Conservation (phyloP, 306 rosid species). For the apple (Malus domestica) region DNA sequence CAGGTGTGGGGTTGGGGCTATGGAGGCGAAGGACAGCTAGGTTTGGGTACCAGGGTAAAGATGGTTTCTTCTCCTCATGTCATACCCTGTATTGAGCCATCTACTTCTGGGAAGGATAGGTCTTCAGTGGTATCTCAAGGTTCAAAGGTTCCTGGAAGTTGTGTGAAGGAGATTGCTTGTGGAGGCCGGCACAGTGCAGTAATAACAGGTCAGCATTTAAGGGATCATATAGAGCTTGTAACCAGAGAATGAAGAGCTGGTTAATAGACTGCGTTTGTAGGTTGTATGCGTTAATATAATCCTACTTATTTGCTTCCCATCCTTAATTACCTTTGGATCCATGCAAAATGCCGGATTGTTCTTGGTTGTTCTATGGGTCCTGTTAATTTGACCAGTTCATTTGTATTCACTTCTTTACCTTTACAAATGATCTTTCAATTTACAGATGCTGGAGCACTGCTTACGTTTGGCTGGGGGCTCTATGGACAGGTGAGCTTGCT, state of each 20-base stretch:
- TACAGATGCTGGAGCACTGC: conserved; percentile 64
- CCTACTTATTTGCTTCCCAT: not conserved
- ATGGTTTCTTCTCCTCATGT: conserved; percentile 76
- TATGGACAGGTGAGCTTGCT: conserved; percentile 73
- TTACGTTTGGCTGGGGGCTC: conserved; percentile 89
- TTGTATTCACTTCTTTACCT: not conserved
- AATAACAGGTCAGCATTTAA: conserved; percentile 55
- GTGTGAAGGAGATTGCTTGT: conserved; percentile 71
- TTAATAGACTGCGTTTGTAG: not conserved
- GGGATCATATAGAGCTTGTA: not conserved
- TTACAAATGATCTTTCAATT: conserved; percentile 6
- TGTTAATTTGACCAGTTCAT: not conserved
- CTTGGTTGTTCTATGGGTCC: not conserved
- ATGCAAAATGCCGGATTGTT: not conserved
- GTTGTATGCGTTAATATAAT: not conserved
- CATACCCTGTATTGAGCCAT: conserved; percentile 60
- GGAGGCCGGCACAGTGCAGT: conserved; percentile 91
- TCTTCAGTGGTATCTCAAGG: conserved; percentile 34
- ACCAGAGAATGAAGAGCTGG: not conserved
- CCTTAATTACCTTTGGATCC: not conserved
- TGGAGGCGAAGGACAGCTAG: conserved; percentile 99
- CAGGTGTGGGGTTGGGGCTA: conserved; percentile 99
- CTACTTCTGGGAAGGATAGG: conserved; percentile 51
- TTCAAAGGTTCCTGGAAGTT: conserved; percentile 54
- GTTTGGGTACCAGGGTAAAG: conserved; percentile 88